Base-by-base conservation (phyloP, 345 rosid species). In the Toxicodendron radicans region DNA sequence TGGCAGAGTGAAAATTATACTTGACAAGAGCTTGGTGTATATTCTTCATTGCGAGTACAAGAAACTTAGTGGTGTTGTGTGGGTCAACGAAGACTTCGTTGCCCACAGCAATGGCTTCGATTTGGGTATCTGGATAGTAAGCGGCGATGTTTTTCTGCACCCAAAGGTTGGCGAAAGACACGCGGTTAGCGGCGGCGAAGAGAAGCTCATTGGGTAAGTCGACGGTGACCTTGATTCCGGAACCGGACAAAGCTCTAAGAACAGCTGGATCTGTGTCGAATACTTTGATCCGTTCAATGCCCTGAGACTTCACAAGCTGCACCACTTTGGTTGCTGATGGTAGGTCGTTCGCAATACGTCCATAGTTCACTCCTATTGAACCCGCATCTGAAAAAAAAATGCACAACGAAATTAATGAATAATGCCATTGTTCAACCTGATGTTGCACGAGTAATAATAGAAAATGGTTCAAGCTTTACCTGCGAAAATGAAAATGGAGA, bases 51-150 rank as follows among this genome's bases (percentile, higher is more conserved):
- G 99, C 99, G 2, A 83, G 88, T 10, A 95, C 58, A 63, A 95
- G 87, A 80, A 71, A 93, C 46, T 64, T 78, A 58, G 99, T 95
- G 5, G 91, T 88, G 83, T 91, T 89, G 76, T 80, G 91, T 7
- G 96, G 66, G 71, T 95, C 99, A 1, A 89, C 98, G 66, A 95
- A 92, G 4, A 95, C 99, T 76, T 95, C 99, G 66, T 95, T 95
- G 0, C 99, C 99, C 0, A 91, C 97, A 8, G 93, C 99, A 32
- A 95, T 87, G 79, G 96, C 89, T 83, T 91, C 98, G 82, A 95
- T 90, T 65, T 87, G 80, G 21, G 99, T 95, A 10, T 76, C 68
- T 0, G 95, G 98, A 68, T 87, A 79, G 78, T 91, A 89, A 53
- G 84, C 89, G 4, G 86, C 94, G 41, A 93, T 88, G 17, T 95